Evolutionary conservation across 1,284 basidiomycete genomes (phyloP).

Genomic region (Trichosporon coremiiforme): DNA sequence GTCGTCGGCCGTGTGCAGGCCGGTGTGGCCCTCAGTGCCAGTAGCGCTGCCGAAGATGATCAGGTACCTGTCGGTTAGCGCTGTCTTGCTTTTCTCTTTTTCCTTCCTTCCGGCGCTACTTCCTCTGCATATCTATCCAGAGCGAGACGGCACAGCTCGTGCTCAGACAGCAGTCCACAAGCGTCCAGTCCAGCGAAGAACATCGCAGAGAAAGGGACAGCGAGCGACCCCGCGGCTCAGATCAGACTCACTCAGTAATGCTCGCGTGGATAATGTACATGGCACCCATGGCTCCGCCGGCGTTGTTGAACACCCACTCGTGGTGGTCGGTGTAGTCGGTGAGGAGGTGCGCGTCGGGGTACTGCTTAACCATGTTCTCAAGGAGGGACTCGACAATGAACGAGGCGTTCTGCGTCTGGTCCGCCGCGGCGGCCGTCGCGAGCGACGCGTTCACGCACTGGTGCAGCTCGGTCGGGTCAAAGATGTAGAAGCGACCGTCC

Average conservation of each 20-base stretch:
- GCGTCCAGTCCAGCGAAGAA: too few relatives aligned
- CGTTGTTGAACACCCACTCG: conserved; percentile 98
- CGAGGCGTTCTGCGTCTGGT: conserved; percentile 59
- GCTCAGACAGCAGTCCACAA: too few relatives aligned
- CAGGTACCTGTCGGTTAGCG: conserved; percentile 54
- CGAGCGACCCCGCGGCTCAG: too few relatives aligned
- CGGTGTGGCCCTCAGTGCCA: conserved; percentile 94
- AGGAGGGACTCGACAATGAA: conserved; percentile 65
- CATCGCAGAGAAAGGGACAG: too few relatives aligned
- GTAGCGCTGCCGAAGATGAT: conserved; percentile 92
- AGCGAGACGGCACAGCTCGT: too few relatives aligned
- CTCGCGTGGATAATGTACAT: conserved; percentile 97
- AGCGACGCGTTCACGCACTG: conserved; percentile 72
- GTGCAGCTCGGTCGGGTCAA: conserved; percentile 69
- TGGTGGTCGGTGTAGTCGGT: conserved; percentile 60
- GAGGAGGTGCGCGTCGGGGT: conserved; percentile 66
- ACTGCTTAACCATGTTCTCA: conserved; percentile 70
- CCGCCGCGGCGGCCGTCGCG: conserved; percentile 56
- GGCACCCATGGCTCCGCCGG: conserved; percentile 92
- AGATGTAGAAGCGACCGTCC: conserved; percentile 66
- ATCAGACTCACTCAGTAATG: conserved; percentile 80
- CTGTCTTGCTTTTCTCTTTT: too few relatives aligned
- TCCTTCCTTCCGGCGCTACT: too few relatives aligned
- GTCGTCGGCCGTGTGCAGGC: conserved; percentile 86
- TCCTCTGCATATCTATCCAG: too few relatives aligned